Conservation (phyloP, 208 protist genomes). For the Phytomonas francai region DNA sequence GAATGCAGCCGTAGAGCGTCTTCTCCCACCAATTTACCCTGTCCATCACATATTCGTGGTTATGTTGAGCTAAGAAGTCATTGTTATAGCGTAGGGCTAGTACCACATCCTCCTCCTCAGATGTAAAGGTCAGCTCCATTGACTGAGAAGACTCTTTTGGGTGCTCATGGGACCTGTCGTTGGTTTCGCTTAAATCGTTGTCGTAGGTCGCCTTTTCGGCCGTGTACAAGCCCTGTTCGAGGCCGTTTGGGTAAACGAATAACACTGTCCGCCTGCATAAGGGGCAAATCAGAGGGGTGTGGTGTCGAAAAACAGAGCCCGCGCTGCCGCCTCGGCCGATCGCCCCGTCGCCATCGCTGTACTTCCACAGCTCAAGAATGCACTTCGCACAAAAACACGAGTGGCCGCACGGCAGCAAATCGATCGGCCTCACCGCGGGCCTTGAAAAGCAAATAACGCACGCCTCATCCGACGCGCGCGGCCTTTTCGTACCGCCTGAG, state of each 20-base stretch:
- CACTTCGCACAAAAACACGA: slow-evolving; percentile 23
- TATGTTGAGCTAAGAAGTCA: no score
- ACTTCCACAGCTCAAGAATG: slow-evolving; percentile 24
- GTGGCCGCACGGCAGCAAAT: slow-evolving; percentile 30
- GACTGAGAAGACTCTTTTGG: no score
- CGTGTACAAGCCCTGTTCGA: no score
- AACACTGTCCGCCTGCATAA: no score
- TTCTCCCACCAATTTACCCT: slow-evolving; percentile 5
- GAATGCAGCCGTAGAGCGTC: slow-evolving; percentile 23
- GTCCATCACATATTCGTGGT: background rate
- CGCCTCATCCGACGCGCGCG: background rate
- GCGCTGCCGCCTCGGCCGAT: background rate
- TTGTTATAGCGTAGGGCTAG: no score
- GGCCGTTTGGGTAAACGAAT: no score
- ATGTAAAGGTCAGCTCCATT: no score
- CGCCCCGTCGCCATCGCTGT: slow-evolving; percentile 3
- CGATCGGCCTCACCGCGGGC: slow-evolving; percentile 12
- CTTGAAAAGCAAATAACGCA: slow-evolving; percentile 24
- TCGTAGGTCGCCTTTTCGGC: background rate
- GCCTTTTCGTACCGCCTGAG: background rate
- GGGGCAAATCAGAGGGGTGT: no score
- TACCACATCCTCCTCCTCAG: no score
- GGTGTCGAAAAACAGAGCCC: background rate
- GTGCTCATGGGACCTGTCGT: slow-evolving; percentile 10
- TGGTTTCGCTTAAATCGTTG: background rate